phyloP scores from a whole-genome alignment of 2,329 filamentous ascomycete species.

The Trichocomaceae sp. region DNA sequence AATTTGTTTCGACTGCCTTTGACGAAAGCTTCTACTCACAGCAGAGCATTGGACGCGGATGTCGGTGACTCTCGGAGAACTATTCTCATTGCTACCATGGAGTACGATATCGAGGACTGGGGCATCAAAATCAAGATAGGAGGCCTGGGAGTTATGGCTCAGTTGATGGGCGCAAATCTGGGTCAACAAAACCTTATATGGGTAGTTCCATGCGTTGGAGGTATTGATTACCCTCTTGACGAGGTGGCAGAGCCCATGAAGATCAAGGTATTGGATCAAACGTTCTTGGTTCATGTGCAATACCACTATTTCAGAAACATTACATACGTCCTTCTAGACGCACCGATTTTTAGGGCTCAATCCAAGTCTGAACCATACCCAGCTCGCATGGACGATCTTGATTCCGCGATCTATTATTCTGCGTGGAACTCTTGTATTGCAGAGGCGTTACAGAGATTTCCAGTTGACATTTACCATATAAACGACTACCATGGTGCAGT shows the following conservation, averaged over 20 bases:
- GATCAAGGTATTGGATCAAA: constrained; percentile 50
- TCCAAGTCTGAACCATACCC: constrained; percentile 55
- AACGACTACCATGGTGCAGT: constrained; percentile 55
- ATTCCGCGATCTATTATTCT: constrained; percentile 57
- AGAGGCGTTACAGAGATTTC: constrained; percentile 51
- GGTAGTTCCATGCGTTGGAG: constrained; percentile 52
- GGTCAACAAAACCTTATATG: constrained; percentile 55
- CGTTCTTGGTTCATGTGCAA: constrained; percentile 53
- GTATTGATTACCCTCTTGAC: constrained; percentile 54
- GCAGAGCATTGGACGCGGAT: constrained; percentile 11
- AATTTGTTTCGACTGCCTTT: constrained; percentile 7
- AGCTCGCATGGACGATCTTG: constrained; percentile 57
- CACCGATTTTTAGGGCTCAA: constrained; percentile 55
- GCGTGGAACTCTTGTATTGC: constrained; percentile 61
- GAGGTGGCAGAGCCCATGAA: constrained; percentile 50
- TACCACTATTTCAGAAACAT: constrained; percentile 55
- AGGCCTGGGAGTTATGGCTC: constrained; percentile 59
- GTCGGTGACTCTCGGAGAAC: constrained; percentile 32
- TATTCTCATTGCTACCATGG: constrained; percentile 58
- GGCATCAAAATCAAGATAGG: constrained; percentile 61
- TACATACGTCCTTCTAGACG: constrained; percentile 57
- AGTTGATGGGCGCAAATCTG: constrained; percentile 56
- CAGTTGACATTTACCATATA: constrained; percentile 54
- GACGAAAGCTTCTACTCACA: not conserved
- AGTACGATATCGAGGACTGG: constrained; percentile 62